phyloP scores from a whole-genome alignment of 225 moss, liverwort and hornwort species.

The Marchantia polymorpha region DNA sequence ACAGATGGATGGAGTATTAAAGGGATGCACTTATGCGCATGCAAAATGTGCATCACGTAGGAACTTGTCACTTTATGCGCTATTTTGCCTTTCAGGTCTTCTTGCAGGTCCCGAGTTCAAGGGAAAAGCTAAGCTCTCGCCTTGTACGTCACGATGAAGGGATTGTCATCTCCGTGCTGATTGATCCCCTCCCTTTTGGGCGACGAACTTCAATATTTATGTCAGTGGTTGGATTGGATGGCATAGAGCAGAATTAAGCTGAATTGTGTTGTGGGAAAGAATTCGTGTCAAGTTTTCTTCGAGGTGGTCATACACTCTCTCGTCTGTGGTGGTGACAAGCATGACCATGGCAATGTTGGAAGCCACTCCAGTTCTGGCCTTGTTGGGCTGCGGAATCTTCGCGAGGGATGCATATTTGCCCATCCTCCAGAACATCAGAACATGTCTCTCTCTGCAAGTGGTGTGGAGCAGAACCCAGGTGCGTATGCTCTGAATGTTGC shows the following conservation, averaged over 20 bases:
- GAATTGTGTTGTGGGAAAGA: not conserved
- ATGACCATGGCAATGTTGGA: not conserved
- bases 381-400: constrained; percentile 84
- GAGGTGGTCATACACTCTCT: not conserved
- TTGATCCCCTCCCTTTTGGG: not conserved
- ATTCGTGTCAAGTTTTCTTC: not conserved
- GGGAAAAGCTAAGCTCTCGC: not conserved
- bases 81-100: no score
- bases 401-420: constrained; percentile 83
- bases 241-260: not conserved
- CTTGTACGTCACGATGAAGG: not conserved
- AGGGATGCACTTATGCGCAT: no score
- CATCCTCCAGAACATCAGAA: constrained; percentile 49
- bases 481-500: not conserved
- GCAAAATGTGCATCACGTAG: no score
- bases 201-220: not conserved
- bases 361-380: constrained; percentile 37
- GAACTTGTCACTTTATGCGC: no score
- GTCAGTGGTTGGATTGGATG: not conserved
- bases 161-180: not conserved
- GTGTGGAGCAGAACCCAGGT: constrained; percentile 86
- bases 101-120: not conserved
- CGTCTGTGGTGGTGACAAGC: not conserved
- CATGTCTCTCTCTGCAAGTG: constrained; percentile 50
- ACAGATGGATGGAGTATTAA: no score